These are phyloP conservation scores for Micractinium conductrix DNA, from an alignment of 139 green algal genomes.

Conservation along the genomic window DNA sequence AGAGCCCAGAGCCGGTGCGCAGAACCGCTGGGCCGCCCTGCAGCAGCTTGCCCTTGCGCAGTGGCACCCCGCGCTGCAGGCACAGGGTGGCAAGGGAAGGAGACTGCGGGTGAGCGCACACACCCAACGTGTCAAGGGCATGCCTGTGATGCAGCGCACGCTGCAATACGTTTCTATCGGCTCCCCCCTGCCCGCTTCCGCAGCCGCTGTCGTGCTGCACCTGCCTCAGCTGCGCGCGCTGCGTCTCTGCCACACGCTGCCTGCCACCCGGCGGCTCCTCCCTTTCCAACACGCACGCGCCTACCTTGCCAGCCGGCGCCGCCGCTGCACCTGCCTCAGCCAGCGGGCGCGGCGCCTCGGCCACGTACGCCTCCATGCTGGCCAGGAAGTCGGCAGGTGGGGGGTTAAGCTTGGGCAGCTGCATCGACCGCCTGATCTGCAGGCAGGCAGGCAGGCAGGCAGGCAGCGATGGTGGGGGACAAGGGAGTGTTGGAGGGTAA, in stretches of 20 bases:
- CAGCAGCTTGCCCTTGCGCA: conserved; percentile 52
- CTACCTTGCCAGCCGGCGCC: background rate
- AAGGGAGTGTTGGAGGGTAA: no score
- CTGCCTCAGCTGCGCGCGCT: background rate
- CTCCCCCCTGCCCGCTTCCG: no score
- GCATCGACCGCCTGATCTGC: conserved; percentile 52
- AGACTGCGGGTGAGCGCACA: background rate
- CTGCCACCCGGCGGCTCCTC: no score
- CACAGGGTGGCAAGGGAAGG: background rate
- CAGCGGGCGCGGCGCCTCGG: conserved; percentile 2
- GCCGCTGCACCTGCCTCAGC: background rate
- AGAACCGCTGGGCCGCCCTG: background rate
- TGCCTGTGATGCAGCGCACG: background rate
- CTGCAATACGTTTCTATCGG: background rate
- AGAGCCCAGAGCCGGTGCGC: background rate
- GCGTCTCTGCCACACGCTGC: no score
- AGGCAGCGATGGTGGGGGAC: background rate
- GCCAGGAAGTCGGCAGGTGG: conserved; percentile 87
- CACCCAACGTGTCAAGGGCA: background rate
- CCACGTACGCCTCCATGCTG: conserved; percentile 88
- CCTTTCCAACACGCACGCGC: no score
- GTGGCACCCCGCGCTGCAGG: conserved; percentile 44
- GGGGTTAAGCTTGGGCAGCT: conserved; percentile 75
- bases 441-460: background rate
- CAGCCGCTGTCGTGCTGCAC: background rate